Base-by-base conservation (phyloP, 2,329 filamentous ascomycete species). In the Chaetomium olivaceum region DNA sequence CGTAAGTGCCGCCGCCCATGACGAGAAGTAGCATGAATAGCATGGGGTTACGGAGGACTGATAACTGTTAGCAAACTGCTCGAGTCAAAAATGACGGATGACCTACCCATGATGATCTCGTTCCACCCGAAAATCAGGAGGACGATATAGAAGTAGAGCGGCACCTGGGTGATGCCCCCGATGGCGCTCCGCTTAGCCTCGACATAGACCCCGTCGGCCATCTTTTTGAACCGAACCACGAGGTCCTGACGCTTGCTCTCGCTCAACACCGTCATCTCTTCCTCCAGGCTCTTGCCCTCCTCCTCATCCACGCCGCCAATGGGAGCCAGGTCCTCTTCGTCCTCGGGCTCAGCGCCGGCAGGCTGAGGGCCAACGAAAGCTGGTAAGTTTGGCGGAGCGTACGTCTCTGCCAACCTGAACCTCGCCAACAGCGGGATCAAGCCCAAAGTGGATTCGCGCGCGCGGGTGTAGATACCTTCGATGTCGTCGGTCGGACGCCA, bases 401-500 rank as follows among this genome's bases (percentile, higher is more conserved):
- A 89, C 2, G 91, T 95, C 65, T 88, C 85, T 0, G 88, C 84
- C 3, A 97, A 85, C 68, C 88, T 87, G 82, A 99, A 98, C 57
- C 88, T 87, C 29, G 93, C 90, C 7, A 99, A 84, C 11, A 99
- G 85, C 12, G 95, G 95, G 50, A 99, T 95, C 55, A 99, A 85
- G 0, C 89, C 91, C 62, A 99, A 84, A 0, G 95, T 99, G 5
- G 92, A 96, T 79, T 98, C 94, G 69, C 94, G 88, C 3, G 95
- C 94, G 69, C 89, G 90, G 43, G 93, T 97, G 78, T 98, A 99
- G 51, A 96, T 82, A 55, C 94, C 93, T 80, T 99, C 95, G 67
- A 99, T 99, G 75, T 99, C 95, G 76, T 99, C 95, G 1, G 90
- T 93, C 1, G 95, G 95, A 27, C 93, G 89, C 95, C 95, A 99